These are phyloP conservation scores for Rubia tinctorum DNA, from an alignment of 305 asterid genomes.

Conservation along the genomic window DNA sequence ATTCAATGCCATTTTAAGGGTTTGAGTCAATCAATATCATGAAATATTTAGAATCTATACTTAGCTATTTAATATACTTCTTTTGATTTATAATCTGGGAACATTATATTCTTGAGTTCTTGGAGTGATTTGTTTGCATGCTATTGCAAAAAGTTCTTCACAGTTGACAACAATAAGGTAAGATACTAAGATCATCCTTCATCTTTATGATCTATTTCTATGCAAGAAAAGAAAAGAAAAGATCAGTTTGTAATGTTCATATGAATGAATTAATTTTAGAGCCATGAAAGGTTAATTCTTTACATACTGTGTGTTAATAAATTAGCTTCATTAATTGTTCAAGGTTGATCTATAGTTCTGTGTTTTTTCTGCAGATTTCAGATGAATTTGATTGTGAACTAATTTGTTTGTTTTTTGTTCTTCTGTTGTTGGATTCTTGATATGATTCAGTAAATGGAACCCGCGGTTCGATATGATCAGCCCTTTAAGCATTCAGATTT, in stretches of 20 bases:
- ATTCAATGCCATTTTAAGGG: slow-evolving; percentile 2
- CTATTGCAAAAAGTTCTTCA: not conserved
- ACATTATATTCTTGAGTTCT: not conserved
- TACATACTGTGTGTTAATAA: no score
- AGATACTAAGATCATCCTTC: not conserved
- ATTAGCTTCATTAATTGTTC: not conserved
- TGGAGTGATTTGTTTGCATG: slow-evolving; percentile 1
- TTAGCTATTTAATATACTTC: not conserved
- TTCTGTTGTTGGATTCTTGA: not conserved
- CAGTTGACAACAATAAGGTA: slow-evolving; percentile 11
- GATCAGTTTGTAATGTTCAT: no score
- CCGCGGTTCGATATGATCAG: slow-evolving; percentile 15
- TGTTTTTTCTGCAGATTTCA: no score
- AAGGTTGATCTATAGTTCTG: not conserved
- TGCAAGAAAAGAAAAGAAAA: not conserved
- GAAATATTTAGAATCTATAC: not conserved
- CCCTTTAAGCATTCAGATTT: slow-evolving; percentile 20
- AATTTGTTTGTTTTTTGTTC: not conserved
- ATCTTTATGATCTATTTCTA: not conserved
- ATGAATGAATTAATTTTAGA: not conserved
- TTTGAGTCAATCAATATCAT: not conserved
- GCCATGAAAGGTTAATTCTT: no score
- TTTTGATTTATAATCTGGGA: not conserved
- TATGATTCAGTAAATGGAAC: slow-evolving; percentile 41
- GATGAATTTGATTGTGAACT: not conserved